phyloP scores from a whole-genome alignment of 1,139 yeast species.

The Saccharomycopsis hybrid region DNA sequence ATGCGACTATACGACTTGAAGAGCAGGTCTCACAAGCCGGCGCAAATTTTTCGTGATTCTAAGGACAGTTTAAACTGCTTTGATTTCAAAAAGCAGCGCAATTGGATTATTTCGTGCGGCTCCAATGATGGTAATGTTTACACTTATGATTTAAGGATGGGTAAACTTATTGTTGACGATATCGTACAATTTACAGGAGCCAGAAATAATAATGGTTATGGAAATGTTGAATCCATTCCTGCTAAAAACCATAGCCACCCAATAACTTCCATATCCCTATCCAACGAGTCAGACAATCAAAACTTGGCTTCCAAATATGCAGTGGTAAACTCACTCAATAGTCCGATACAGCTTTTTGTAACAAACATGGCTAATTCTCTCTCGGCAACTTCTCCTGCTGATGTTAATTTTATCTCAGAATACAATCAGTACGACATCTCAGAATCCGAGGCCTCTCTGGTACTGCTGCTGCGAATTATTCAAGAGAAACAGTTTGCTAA shows the following conservation, averaged over 20 bases:
- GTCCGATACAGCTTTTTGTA: neutral
- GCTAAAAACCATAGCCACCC: neutral
- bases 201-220: neutral
- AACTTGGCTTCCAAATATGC: slow-evolving; percentile 2
- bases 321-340: slow-evolving; percentile 8
- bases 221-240: neutral
- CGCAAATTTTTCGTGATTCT: slow-evolving; percentile 13
- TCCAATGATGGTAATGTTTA: slow-evolving; percentile 13
- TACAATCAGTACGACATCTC: slow-evolving; percentile 8
- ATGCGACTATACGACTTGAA: slow-evolving; percentile 15
- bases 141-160: slow-evolving; percentile 14
- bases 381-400: neutral
- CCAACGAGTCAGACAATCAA: neutral
- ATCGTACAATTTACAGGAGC: neutral
- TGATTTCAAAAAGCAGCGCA: slow-evolving; percentile 4
- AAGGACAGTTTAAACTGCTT: slow-evolving; percentile 13
- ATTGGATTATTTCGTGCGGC: slow-evolving; percentile 16
- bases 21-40: slow-evolving; percentile 7
- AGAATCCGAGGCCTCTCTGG: too few species aligned
- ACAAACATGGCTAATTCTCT: neutral
- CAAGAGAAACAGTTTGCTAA: slow-evolving; percentile 2
- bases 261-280: slow-evolving; percentile 6
- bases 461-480: too few species aligned
- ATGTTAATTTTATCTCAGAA: slow-evolving; percentile 1
- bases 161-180: slow-evolving; percentile 11